Conservation (phyloP, 2,329 filamentous ascomycete genomes). For the Fusarium anguioides region DNA sequence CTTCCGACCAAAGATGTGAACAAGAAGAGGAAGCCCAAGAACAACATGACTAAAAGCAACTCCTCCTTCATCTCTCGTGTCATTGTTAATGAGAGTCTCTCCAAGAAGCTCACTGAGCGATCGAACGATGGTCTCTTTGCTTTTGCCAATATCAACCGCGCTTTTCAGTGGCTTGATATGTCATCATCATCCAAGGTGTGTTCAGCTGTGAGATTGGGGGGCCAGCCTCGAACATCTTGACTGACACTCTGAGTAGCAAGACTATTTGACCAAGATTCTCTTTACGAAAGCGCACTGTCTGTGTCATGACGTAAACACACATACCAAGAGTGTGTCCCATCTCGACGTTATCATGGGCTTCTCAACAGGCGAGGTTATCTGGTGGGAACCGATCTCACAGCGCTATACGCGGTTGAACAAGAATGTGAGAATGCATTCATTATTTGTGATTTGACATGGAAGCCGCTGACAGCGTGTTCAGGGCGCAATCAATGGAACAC, state of each 20-base stretch:
- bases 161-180: conserved; percentile 95
- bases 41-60: conserved; percentile 98
- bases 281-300: conserved; percentile 97
- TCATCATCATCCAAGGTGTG: conserved; percentile 76
- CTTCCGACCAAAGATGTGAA: conserved; percentile 75
- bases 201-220: neutral
- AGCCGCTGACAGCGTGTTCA: conserved; percentile 49
- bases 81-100: conserved; percentile 85
- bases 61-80: conserved; percentile 98
- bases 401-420: conserved; percentile 97
- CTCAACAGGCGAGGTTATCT: conserved; percentile 95
- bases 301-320: conserved; percentile 89
- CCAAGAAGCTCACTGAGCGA: conserved; percentile 83
- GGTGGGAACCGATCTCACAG: conserved; percentile 97
- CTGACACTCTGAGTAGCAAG: conserved; percentile 67
- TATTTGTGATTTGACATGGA: neutral
- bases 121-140: conserved; percentile 83
- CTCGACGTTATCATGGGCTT: conserved; percentile 96
- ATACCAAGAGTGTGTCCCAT: conserved; percentile 83
- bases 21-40: conserved; percentile 94
- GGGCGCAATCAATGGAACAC: conserved; percentile 87
- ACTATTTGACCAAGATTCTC: conserved; percentile 93
- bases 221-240: neutral
- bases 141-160: conserved; percentile 95
- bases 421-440: conserved; percentile 68